phyloP scores from a whole-genome alignment of 345 rosid species.

The Erodium maritimum region DNA sequence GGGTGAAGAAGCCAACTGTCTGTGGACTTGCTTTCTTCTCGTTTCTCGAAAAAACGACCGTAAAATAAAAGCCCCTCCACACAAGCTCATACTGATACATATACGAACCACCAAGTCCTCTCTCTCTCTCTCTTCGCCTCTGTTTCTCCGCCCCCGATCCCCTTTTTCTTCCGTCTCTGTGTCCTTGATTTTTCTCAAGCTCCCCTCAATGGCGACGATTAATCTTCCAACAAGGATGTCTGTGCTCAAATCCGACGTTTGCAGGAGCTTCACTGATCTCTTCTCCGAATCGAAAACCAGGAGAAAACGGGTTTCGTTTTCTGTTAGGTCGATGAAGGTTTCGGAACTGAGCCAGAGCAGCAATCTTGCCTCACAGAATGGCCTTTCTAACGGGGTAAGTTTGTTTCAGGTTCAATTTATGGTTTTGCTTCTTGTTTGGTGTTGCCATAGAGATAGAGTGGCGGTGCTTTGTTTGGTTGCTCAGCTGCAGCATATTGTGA shows the following conservation, averaged over 20 bases:
- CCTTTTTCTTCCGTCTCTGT: slow-evolving; percentile 1
- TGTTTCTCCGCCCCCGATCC: not conserved
- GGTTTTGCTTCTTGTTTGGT: not conserved
- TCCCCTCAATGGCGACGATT: slow-evolving; percentile 15
- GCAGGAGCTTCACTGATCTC: slow-evolving; percentile 12
- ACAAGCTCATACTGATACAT: too few species aligned
- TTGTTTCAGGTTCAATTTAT: too few species aligned
- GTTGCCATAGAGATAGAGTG: too few species aligned
- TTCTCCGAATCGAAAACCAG: slow-evolving; percentile 2
- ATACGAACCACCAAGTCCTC: not conserved
- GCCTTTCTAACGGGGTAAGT: slow-evolving; percentile 39
- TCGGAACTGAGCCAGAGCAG: slow-evolving; percentile 12
- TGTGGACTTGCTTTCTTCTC: not conserved
- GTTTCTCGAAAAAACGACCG: too few species aligned
- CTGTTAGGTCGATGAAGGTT: slow-evolving; percentile 33
- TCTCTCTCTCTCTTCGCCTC: slow-evolving; percentile 2
- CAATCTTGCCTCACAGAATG: slow-evolving; percentile 23
- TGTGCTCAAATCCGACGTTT: slow-evolving; percentile 7
- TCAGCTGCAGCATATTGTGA: not conserved
- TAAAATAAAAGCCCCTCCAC: not conserved
- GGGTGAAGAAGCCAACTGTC: not conserved
- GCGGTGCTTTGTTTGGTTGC: too few species aligned
- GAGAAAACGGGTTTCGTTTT: slow-evolving; percentile 11
- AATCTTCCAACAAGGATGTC: slow-evolving; percentile 8
- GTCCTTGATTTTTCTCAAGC: too few species aligned